Conservation (phyloP, 2,329 filamentous ascomycete genomes). For the Colletotrichum sp. region DNA sequence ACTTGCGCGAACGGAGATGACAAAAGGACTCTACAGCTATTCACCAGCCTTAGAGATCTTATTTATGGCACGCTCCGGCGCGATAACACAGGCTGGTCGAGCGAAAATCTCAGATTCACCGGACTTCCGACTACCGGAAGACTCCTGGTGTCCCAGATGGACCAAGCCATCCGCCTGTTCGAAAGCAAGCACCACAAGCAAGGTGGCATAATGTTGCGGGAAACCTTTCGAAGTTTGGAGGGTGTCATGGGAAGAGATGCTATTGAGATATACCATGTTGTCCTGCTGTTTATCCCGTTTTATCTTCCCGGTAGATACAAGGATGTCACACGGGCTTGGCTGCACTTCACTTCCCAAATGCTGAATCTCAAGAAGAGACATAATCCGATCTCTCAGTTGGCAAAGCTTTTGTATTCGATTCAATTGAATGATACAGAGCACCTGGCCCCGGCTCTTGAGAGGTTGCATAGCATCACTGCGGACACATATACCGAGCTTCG, state of each 20-base stretch:
- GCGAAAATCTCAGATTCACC: fast-evolving
- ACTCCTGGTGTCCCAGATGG: background rate
- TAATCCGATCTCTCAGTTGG: background rate
- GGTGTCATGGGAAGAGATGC: background rate
- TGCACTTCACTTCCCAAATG: background rate
- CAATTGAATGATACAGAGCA: background rate
- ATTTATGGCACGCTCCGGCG: background rate
- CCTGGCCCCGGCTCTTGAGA: background rate
- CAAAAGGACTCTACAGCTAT: background rate
- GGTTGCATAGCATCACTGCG: background rate
- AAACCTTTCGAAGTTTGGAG: background rate
- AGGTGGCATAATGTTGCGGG: background rate
- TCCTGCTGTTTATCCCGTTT: background rate
- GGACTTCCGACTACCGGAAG: background rate
- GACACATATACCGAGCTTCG: fast-evolving
- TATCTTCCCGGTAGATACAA: background rate
- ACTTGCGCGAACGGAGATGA: background rate
- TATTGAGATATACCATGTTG: background rate
- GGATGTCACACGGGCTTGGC: background rate
- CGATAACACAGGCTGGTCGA: background rate
- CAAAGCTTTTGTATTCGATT: background rate
- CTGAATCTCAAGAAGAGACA: background rate
- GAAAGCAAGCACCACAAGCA: background rate
- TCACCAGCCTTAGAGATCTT: background rate
- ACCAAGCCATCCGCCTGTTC: background rate